Base-by-base conservation (phyloP, 495 filamentous ascomycete genomes). In the Penicillium ochrochloron region DNA sequence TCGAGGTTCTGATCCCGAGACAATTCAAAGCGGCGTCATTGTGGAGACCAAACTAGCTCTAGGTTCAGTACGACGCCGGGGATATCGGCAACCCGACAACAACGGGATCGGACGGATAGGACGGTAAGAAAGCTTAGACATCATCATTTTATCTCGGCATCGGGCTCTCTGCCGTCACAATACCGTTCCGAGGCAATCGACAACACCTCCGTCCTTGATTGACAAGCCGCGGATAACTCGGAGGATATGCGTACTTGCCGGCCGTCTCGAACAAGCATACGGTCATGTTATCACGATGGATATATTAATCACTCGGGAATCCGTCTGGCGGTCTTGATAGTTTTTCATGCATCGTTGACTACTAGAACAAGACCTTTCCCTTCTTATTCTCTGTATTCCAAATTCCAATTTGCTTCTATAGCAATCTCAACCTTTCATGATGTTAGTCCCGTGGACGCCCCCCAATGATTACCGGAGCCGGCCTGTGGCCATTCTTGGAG, bases 401-500 rank as follows among this genome's bases (percentile, higher is more conserved):
- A 57, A 8, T 8, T 41, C 17, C 37, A 41, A 37, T 1, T 37
- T 37, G 35, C 12, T 41, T 41, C 37, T 41, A 41, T 5, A 15
- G 37, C 35, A 35, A 54, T 9, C 10, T 19, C 31, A 17, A 19
- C 25, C 15, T 14, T 48, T 27, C 33, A 25, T 27, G 35, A 69
- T 69, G 67, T 25, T 21, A 34, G 29, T 58, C 31, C 14, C 17
- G 12, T 80, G 74, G 75, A 55, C 68, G 51, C 74, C 77, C 56
- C 76, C 79, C 5, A 51, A 60, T 5, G 51, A 76, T 37, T 79
- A 76, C 65, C 60, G 67, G 69, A 59, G 10, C 76, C 15, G 77
- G 3, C 80, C 79, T 6, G 78, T 84, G 23, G 67, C 66, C 25
- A 65, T 84, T 41, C 67, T 83, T 12, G 82, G 82, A 0, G 81